phyloP scores from a whole-genome alignment of 2,329 filamentous ascomycete species.

The Trichoderma sp. region DNA sequence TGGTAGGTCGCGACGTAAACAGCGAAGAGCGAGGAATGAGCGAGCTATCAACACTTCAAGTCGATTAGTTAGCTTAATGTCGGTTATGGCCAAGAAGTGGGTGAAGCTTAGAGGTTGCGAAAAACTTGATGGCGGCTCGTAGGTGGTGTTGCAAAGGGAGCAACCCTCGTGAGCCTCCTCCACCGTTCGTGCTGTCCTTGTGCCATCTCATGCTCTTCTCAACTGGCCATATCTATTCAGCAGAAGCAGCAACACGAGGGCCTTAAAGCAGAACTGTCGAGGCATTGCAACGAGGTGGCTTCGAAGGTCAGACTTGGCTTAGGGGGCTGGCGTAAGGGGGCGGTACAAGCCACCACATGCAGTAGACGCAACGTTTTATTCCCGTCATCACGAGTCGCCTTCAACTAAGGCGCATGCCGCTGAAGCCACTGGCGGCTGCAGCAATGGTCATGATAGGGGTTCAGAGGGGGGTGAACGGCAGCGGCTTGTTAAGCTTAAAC shows the following conservation, averaged over 20 bases:
- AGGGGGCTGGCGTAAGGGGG: neutral
- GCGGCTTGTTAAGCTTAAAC: constrained; percentile 18
- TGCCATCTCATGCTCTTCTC: neutral
- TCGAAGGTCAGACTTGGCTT: neutral
- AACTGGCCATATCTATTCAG: neutral
- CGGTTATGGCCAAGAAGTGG: neutral
- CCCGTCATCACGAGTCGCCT: neutral
- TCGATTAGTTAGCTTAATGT: neutral
- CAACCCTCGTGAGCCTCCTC: neutral
- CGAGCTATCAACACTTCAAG: neutral
- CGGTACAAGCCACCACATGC: constrained; percentile 14
- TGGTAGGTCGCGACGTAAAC: neutral
- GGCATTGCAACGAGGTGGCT: neutral
- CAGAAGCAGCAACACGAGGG: neutral
- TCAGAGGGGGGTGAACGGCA: neutral
- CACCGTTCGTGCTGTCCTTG: neutral
- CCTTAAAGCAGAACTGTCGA: neutral
- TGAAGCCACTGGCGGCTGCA: neutral
- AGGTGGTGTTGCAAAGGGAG: neutral
- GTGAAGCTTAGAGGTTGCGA: constrained; percentile 5
- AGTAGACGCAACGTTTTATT: neutral
- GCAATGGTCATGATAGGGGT: neutral
- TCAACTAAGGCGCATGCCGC: neutral
- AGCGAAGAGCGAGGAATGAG: neutral
- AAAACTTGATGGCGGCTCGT: neutral